Evolutionary conservation across 2,329 filamentous ascomycete species (phyloP), one percentile per base, ranked within the genome.

Genomic region (Cladophialophora carrionii): DNA sequence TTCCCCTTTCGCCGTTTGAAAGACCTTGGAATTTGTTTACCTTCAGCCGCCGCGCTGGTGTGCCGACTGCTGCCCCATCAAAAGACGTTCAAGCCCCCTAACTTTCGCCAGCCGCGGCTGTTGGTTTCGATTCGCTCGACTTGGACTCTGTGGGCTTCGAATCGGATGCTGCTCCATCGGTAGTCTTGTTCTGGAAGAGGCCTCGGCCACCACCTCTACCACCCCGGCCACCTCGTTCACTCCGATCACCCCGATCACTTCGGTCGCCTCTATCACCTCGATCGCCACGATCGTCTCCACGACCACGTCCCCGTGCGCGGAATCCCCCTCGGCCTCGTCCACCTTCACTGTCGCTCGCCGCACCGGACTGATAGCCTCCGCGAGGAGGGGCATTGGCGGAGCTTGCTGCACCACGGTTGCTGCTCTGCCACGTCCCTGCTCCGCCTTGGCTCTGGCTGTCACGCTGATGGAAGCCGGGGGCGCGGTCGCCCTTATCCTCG

Each of bases 321-420:
- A 84, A 82, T 22, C 80, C 80, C 43, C 81, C 81, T 54, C 84
- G 83, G 31, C 83, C 84, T 61, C 85, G 84, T 65, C 91, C 89
- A 69, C 83, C 82, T 73, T 92, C 90, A 71, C 89, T 90, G 74
- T 89, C 88, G 66, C 88, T 93, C 64, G 91, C 91, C 60, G 88
- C 90, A 62, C 90, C 90, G 74, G 92, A 96, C 72, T 91, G 88
- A 80, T 96, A 96, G 65, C 91, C 92, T 71, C 89, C 90, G 63
- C 85, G 85, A 54, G 79, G 78, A 57, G 78, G 77, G n/a, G 80
- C 76, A 69, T 83, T 82, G 31, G 81, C 80, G 56, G 87, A 86
- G 60, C 82, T 88, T 41, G 87, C 86, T 61, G 87, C 87, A 59
- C 87, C 87, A 55, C 90, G 87, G 71, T 76, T 85, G 73, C 78